Percentiles rank a stretch among this genome's conserved stretches.
Evolutionary conservation across 805 yeast species (phyloP).

Genomic region (Candida verbasci): DNA sequence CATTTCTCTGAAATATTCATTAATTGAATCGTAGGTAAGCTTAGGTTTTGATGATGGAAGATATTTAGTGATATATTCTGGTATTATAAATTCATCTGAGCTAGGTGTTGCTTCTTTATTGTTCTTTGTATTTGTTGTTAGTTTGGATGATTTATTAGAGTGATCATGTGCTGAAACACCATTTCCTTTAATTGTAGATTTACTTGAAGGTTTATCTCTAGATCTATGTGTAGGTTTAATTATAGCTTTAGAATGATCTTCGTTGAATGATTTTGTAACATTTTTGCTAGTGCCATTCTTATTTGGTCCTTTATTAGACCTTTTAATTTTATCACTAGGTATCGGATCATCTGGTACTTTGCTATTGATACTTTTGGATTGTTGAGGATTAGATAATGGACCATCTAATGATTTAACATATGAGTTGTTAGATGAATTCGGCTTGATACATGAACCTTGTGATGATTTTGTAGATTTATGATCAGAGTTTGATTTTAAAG

Average conservation of each 20-base stretch:
- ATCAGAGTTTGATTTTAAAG: neutral
- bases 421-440: neutral
- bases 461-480: neutral
- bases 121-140: neutral
- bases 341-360: no score
- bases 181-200: neutral
- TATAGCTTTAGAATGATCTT: no score
- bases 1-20: slow-evolving; percentile 53
- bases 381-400: no score
- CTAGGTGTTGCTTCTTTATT: slow-evolving; percentile 1
- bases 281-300: no score
- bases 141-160: neutral
- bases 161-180: neutral
- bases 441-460: neutral
- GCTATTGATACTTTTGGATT: no score
- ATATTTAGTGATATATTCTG: slow-evolving; percentile 25
- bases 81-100: slow-evolving; percentile 10
- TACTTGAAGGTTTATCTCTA: neutral
- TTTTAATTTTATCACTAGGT: no score
- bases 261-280: no score
- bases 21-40: slow-evolving; percentile 45
- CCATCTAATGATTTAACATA: neutral
- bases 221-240: no score
- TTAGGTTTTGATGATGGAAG: slow-evolving; percentile 35
- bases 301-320: no score